Evolutionary conservation across 805 yeast genomes (phyloP).

Genomic region (Cyberlindnera japonica): DNA sequence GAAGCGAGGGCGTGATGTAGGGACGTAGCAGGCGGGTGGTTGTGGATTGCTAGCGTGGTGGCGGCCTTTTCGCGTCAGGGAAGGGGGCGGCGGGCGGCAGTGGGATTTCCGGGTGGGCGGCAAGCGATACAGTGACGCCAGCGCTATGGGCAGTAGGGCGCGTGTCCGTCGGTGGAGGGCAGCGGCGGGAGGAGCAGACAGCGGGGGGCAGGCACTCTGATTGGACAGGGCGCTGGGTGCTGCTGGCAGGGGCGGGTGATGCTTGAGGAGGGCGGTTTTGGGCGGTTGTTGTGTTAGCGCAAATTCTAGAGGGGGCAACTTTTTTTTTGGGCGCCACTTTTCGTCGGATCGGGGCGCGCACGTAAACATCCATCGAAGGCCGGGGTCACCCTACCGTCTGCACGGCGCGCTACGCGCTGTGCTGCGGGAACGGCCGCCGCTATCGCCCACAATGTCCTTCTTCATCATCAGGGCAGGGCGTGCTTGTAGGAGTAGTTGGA

Average conservation of each 20-base stretch:
- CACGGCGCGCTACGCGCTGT: too few species aligned
- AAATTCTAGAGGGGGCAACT: conserved; percentile 6
- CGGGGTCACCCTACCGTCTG: conserved; percentile 3
- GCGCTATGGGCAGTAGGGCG: neutral
- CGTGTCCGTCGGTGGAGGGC: neutral
- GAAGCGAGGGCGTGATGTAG: neutral
- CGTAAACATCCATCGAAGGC: neutral
- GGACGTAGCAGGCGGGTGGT: neutral
- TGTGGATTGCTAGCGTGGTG: conserved; percentile 5
- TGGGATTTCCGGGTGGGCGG: conserved; percentile 11
- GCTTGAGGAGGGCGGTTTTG: neutral
- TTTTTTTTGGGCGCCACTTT: conserved; percentile 6
- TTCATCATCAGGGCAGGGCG: too few species aligned
- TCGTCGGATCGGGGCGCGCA: conserved; percentile 1
- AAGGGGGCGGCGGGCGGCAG: neutral
- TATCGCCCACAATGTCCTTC: too few species aligned
- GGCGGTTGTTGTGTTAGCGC: conserved; percentile 1
- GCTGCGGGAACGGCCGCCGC: too few species aligned
- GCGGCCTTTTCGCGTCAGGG: conserved; percentile 1
- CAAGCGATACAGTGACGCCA: conserved; percentile 1
- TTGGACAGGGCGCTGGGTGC: neutral
- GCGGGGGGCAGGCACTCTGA: too few species aligned
- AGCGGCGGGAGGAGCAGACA: neutral
- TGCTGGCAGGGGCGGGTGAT: neutral
- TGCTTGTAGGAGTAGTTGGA: too few species aligned